A percentile compares a stretch with the other conserved stretches of the same genome.
These are phyloP conservation scores for Metarhizium sp. DNA, from an alignment of 2,329 filamentous ascomycete species.

Conservation along the genomic window DNA sequence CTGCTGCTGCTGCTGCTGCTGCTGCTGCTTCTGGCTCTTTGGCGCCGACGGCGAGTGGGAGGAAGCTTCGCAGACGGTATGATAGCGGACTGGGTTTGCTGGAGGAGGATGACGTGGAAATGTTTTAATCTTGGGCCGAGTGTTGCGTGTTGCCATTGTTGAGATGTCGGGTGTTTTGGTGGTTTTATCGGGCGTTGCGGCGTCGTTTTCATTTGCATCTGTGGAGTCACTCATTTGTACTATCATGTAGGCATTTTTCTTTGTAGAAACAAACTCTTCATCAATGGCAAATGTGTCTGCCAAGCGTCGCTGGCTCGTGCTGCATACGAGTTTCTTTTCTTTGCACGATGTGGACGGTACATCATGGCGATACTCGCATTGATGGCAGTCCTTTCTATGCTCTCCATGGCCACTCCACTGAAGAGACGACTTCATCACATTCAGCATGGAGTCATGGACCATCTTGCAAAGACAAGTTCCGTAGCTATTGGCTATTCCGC, in stretches of 20 bases:
- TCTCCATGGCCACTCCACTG: too few relatives aligned
- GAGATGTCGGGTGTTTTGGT: background rate
- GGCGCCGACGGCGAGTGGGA: constrained; percentile 15
- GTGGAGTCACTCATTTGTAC: background rate
- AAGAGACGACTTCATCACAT: too few relatives aligned
- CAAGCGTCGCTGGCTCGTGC: too few relatives aligned
- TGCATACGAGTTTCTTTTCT: too few relatives aligned
- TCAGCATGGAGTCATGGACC: too few relatives aligned
- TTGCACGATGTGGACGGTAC: too few relatives aligned
- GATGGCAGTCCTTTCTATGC: too few relatives aligned
- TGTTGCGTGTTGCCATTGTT: background rate
- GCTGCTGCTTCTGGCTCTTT: constrained; percentile 15
- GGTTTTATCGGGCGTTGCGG: background rate
- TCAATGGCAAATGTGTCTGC: background rate
- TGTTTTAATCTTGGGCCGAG: background rate
- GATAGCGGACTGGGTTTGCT: constrained; percentile 48
- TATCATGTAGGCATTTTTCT: background rate
- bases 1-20: too few relatives aligned
- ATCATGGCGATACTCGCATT: too few relatives aligned
- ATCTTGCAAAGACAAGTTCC: too few relatives aligned
- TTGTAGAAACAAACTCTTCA: background rate
- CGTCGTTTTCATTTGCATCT: background rate
- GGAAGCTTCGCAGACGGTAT: constrained; percentile 34
- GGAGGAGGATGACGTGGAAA: constrained; percentile 40
- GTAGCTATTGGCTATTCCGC: too few relatives aligned